Percentiles rank a stretch among this genome's conserved stretches.
Conservation (phyloP, 2,329 filamentous ascomycete genomes). For the Phyllosticta ampelicida region DNA sequence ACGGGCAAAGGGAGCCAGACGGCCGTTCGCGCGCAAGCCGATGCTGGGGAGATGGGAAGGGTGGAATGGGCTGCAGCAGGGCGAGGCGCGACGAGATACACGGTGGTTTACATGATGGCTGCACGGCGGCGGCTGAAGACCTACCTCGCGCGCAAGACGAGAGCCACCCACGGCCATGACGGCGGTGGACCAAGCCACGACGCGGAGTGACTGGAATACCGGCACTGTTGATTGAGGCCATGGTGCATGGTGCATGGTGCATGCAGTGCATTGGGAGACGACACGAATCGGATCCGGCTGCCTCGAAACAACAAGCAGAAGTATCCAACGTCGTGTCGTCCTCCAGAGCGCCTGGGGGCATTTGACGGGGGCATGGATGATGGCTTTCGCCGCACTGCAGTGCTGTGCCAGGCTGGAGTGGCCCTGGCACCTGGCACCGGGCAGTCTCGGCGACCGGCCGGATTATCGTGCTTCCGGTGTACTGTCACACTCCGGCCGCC, state of each 20-base stretch:
- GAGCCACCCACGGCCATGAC: too few species aligned
- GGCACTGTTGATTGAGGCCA: too few species aligned
- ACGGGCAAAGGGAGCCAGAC: conserved; percentile 4
- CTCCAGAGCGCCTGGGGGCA: too few species aligned
- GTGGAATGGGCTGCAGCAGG: neutral
- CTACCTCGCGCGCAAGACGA: neutral
- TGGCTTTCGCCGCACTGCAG: neutral
- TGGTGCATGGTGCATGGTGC: too few species aligned
- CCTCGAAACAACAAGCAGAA: neutral
- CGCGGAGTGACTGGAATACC: too few species aligned
- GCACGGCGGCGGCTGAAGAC: conserved; percentile 3
- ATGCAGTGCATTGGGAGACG: neutral
- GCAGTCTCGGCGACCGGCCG: neutral
- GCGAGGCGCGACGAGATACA: neutral
- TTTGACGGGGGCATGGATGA: too few species aligned
- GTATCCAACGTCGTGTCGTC: neutral
- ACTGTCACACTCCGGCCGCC: neutral
- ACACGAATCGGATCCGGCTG: neutral
- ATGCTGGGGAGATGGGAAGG: neutral
- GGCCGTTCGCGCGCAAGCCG: conserved; percentile 5
- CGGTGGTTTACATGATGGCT: neutral
- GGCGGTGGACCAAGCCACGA: too few species aligned
- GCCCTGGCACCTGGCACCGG: neutral
- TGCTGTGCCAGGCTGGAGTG: neutral
- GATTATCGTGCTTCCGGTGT: neutral